phyloP scores from a whole-genome alignment of 345 rosid species.

The Hevea brasiliensis region DNA sequence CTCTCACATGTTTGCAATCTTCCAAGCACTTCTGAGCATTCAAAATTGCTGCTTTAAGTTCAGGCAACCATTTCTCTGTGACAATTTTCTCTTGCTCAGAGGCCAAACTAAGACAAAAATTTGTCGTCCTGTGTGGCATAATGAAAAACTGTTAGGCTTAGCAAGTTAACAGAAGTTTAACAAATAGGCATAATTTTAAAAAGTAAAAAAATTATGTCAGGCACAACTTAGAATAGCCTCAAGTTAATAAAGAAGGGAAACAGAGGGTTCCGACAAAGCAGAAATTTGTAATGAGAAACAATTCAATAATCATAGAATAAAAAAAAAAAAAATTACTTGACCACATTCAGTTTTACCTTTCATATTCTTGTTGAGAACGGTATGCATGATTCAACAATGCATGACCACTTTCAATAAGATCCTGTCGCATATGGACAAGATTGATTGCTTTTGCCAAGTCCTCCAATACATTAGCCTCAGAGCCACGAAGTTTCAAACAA shows the following conservation, averaged over 20 bases:
- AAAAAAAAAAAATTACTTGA: too few species aligned
- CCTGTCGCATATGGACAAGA: constrained; percentile 72
- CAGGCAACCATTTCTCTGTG: constrained; percentile 82
- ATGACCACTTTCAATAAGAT: constrained; percentile 89
- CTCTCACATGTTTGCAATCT: constrained; percentile 74
- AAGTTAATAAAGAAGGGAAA: neutral
- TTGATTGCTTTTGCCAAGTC: constrained; percentile 86
- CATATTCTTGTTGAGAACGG: constrained; percentile 80
- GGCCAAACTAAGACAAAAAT: constrained; percentile 74
- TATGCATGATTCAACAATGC: constrained; percentile 74
- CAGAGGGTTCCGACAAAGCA: neutral
- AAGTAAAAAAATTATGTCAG: neutral
- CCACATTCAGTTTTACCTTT: constrained; percentile 51
- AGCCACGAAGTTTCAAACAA: constrained; percentile 87
- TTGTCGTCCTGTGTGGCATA: constrained; percentile 60
- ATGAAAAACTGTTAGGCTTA: neutral
- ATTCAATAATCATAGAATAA: constrained; percentile 6
- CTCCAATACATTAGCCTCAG: constrained; percentile 87
- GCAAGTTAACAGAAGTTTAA: neutral
- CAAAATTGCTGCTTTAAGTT: constrained; percentile 63
- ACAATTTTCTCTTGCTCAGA: constrained; percentile 78
- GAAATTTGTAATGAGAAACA: constrained; percentile 4
- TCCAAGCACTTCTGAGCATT: constrained; percentile 71
- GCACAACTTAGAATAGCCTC: neutral
- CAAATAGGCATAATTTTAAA: neutral